Base-by-base conservation (phyloP, 1,139 yeast species). In the Geotrichum aggregatum region DNA sequence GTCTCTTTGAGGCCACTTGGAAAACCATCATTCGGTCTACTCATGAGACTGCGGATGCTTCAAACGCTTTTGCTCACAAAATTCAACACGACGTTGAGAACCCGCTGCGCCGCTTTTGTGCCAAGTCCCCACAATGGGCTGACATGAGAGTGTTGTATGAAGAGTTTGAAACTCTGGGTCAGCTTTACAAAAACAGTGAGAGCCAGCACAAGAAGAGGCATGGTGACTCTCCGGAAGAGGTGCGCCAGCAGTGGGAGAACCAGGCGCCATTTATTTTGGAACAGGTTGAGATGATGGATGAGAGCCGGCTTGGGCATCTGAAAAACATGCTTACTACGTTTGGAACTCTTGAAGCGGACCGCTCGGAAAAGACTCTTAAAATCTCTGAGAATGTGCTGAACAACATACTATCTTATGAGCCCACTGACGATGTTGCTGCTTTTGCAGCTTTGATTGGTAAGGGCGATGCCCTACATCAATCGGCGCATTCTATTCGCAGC, bases 231-330 rank as follows among this genome's bases (percentile, higher is more conserved):
- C 57, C 65, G 19, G 63, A 61, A 22, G 64, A 64, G 45, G 53
- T 51, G 16, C 59, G 65, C 22, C 58, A 61, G 39, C 67, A 68
- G 47, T 89, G 96, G 95, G 84, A 82, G 58, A 74, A 78, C 54
- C 83, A 83, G 65, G 92, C 95, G 0, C 94, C 96, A 1, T 81
- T 76, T 58, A 79, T 84, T 38, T 84, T 87, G 64, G 86, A 84
- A 61, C 80, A 80, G 61, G 83, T 89, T 66, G 95, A 88, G 67
- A 75, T 75, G 57, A 82, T 83, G 60, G 96, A 91, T 66, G 77
- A 74, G 55, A 73, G 74, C 56, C 83, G 95, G 64, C 75, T 86
- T 56, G 77, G 78, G 51, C 73, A 83, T 62, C 68, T 88, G 52
- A 84, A 87, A 64, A 86, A 86, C 59, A 74, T 81, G 24, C 74